Evolutionary conservation across 306 rosid genomes (phyloP).

Genomic region (Carpinus viminea): DNA sequence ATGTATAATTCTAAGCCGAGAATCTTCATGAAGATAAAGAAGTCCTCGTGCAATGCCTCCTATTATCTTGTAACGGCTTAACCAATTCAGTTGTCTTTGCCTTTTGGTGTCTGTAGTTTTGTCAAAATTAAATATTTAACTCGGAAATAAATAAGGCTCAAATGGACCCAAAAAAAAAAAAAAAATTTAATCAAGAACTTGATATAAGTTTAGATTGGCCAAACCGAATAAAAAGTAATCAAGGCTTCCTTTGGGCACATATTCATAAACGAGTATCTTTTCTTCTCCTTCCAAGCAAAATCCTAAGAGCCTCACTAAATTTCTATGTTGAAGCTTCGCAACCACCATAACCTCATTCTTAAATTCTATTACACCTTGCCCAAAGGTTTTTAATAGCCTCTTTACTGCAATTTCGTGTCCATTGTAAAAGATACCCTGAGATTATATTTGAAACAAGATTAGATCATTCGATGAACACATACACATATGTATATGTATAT

Average conservation of each 20-base stretch:
- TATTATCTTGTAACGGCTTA: slow-evolving; percentile 33
- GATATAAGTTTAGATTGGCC: not conserved
- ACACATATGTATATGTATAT: too few species aligned
- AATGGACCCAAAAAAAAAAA: too few species aligned
- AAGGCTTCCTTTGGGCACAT: slow-evolving; percentile 28
- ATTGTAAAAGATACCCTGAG: slow-evolving; percentile 26
- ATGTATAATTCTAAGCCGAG: slow-evolving; percentile 22
- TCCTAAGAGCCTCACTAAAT: not conserved
- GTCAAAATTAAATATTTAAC: too few species aligned
- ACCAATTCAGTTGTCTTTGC: slow-evolving; percentile 38
- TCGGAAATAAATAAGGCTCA: too few species aligned
- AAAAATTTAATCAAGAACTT: not conserved
- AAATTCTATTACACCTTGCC: not conserved
- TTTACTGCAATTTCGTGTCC: slow-evolving; percentile 30
- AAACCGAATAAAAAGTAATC: slow-evolving; percentile 28
- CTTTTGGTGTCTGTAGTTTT: slow-evolving; percentile 22
- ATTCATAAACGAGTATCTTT: too few species aligned
- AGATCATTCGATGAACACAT: not conserved
- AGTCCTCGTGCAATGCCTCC: slow-evolving; percentile 36
- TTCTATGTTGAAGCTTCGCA: slow-evolving; percentile 28
- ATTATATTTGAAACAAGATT: not conserved
- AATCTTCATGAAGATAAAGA: slow-evolving; percentile 44
- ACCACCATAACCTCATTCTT: slow-evolving; percentile 26
- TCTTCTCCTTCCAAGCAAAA: too few species aligned
- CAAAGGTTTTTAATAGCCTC: not conserved